Base-by-base conservation (phyloP, 352 stramenopile genomes). In the Globisporangium yorkense region DNA sequence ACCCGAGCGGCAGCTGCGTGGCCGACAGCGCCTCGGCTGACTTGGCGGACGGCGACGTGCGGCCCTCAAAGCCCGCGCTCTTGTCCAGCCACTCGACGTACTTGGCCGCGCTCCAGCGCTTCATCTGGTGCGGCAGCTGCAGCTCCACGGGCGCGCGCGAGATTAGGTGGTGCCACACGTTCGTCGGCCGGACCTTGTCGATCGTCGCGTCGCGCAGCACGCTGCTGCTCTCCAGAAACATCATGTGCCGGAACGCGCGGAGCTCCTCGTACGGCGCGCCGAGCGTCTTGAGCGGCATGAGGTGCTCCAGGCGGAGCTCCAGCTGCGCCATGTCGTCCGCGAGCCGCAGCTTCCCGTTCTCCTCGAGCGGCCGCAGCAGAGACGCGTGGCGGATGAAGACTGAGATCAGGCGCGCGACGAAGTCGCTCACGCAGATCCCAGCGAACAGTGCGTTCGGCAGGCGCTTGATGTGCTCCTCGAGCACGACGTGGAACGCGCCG, bases 251-350 rank as follows among this genome's bases (percentile, higher is more conserved):
- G 54, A 93, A 91, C 20, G 83, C 83, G 5, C 77, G 71, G 3
- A 95, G 71, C 51, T 95, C 85, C 45, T 93, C 85, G 57, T 90
- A 92, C 9, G 60, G 57, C 5, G 70, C 59, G 5, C 80, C 84
- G n/a, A 88, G 59, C 18, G 77, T 80, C 15, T 72, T 72, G 48
- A 92, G 54, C 15, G 79, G 76, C 20, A 87, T 29, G 13, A 92
- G 68, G 8, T 78, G 67, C 48, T 88, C 80, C 4, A 92, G 66
- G 12, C 68, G 64, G 37, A 92, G 65, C 53, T 95, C 85, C 18
- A 95, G 59, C 57, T 95, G 83, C 43, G 85, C 72, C 84, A 95
- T 91, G 52, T 95, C 85, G 63, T 91, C 86, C 15, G 84, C 82
- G 12, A 95, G 68, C 37, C 82, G 80, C 35, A 89, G 62, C 54